Base-by-base conservation (phyloP, 768 basidiomycete species). In the Suillus placidus region DNA sequence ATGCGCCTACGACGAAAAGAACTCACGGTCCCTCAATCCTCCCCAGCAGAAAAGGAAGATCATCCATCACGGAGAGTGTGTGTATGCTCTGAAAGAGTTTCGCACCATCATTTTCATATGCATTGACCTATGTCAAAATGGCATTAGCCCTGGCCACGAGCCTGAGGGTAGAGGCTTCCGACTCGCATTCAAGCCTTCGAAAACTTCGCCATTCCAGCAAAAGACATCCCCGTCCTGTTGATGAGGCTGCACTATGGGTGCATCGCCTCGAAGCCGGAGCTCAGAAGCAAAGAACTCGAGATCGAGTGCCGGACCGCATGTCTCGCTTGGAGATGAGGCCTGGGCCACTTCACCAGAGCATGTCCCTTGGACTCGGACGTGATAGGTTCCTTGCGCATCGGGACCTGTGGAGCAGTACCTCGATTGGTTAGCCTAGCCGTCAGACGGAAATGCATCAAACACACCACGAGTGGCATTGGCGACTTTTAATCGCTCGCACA, bases 201-300 rank as follows among this genome's bases (percentile, higher is more conserved):
- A 95, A 34, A 95, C 92, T 81, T 95, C 92, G 66, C 94, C 94
- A 71, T 94, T 94, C 91, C 91, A 95, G 71, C 92, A 94, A 34
- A 95, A 76, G 4, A 92, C 72, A 71, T 89, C 83, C 8, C 84
- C 87, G 16, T 79, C 80, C 40, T 76, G 68, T 16, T 77, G 71
- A 72, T 94, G 92, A 34, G 94, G 94, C 73, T 96, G 94, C 3
- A 82, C 74, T 18, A 93, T 75, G 0, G 81, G 80, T 12, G 64
- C 49, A 12, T 77, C 70, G 1, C 94, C 94, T 66, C 94, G 81
- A 60, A 96, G 76, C 63, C 85, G 84, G 61, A 96, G 82, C 71
- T 94, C 92, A 0, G 93, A 93, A 1, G 87, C 88, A 72, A 87
- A 91, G 65, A 93, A 88, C 20, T 84, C 80, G 26, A 87, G 71